Evolutionary conservation across 805 yeast species (phyloP), one percentile per base, ranked within the genome.

Genomic region (Yamadazyma laniorum): DNA sequence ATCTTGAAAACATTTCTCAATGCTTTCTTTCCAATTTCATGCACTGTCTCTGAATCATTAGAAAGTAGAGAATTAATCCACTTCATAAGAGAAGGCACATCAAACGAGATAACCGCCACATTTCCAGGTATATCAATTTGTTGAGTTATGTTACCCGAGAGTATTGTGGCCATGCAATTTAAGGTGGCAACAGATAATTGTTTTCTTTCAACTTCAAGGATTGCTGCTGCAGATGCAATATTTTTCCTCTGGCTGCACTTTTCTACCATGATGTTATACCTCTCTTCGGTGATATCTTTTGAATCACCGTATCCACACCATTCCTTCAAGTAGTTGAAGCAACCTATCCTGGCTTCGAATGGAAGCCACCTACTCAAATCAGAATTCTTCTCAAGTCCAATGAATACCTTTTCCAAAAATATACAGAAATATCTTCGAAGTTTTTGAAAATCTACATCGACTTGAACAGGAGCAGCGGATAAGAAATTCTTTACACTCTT

Each of bases 221-320:
- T 76, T 0, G 95, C 88, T 17, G 77, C 75, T 6, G 87, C 64
- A 0, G 86, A 72, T 3, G 69, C 65, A 6, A 60, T 59, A 32
- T 62, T 76, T 42, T 54, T 70, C 50, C 55, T 53, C 6, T 53
- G 51, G 48, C 61, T 69, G 37, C 65, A 62, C 9, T 61, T 66
- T 29, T 65, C 66, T 13, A 78, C 69, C 79, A 82, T 82, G 1
- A 61, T 49, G 4, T 64, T 56, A 47, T 88, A 88, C 31, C 96
- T 68, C 29, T 82, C 84, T 21, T 78, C 79, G 2, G 88, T 76
- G 2, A 80, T 53, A 1, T 68, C 54, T 6, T 77, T 72, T 17
- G 79, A 68, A 36, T 77, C 81, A 2, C 98, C 97, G 59, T 78
- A 79, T 0, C 95, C 95, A 58, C 96, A 89, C 99, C 99, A 93